A percentile compares a stretch with the other conserved stretches of the same genome.
Conservation (phyloP, 345 rosid species). For the Populus alba region DNA sequence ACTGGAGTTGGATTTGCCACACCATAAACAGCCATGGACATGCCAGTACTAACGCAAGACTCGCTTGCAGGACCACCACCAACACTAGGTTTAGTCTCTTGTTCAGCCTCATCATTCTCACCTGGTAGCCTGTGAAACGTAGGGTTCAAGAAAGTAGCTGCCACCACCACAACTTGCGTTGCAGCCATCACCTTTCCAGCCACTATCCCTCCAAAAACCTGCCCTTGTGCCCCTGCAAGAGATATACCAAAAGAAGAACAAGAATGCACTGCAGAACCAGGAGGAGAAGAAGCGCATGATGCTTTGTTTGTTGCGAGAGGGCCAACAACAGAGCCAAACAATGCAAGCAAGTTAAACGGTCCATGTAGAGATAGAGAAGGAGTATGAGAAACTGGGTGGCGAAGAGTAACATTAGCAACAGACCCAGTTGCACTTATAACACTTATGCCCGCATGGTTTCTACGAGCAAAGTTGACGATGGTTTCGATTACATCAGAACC, state of each 20-base stretch:
- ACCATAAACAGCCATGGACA: slow-evolving; percentile 23
- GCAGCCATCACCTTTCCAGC: slow-evolving; percentile 46
- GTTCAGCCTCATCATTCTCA: slow-evolving; percentile 16
- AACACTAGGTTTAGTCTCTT: slow-evolving; percentile 11
- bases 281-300: not conserved
- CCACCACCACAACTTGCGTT: slow-evolving; percentile 39
- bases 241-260: slow-evolving; percentile 40
- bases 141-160: slow-evolving; percentile 34
- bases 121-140: slow-evolving; percentile 29
- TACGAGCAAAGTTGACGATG: slow-evolving; percentile 34
- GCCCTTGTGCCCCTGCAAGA: slow-evolving; percentile 47
- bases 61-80: slow-evolving; percentile 12
- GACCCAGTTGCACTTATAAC: slow-evolving; percentile 45
- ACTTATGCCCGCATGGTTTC: slow-evolving; percentile 28
- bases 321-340: slow-evolving; percentile 41
- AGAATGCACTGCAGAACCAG: not conserved
- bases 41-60: slow-evolving; percentile 10
- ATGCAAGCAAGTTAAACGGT: slow-evolving; percentile 41
- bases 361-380: slow-evolving; percentile 39
- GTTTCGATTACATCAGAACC: slow-evolving; percentile 47
- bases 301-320: not conserved
- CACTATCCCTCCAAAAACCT: slow-evolving; percentile 50
- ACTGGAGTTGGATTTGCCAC: slow-evolving; percentile 22
- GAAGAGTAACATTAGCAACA: slow-evolving; percentile 44
- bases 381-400: slow-evolving; percentile 38